phyloP scores from a whole-genome alignment of 73 alveolate species.

The Paramecium bursaria region DNA sequence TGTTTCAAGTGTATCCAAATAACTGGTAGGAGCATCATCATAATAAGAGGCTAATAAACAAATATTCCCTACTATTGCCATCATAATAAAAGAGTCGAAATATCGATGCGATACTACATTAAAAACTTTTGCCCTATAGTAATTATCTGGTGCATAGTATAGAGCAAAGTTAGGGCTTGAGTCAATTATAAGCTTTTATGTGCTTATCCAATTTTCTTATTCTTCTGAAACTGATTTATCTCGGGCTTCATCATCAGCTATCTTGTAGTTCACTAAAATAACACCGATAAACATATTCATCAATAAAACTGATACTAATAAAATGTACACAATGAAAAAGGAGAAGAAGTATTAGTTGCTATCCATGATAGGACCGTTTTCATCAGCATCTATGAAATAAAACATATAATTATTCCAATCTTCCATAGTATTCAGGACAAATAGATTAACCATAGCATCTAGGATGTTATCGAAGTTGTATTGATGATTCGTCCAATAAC shows the following conservation, averaged over 20 bases:
- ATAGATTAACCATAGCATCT: constrained; percentile 88
- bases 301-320: constrained; percentile 87
- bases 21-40: constrained; percentile 77
- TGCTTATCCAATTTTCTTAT: constrained; percentile 79
- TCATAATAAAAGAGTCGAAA: constrained; percentile 85
- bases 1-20: constrained; percentile 64
- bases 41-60: constrained; percentile 79
- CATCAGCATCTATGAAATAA: constrained; percentile 79
- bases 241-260: constrained; percentile 79
- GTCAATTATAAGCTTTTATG: constrained; percentile 63
- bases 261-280: constrained; percentile 87
- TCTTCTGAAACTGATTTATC: constrained; percentile 62
- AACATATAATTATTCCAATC: constrained; percentile 96
- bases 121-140: constrained; percentile 55
- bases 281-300: constrained; percentile 94
- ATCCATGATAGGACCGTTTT: constrained; percentile 80
- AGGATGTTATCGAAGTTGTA: constrained; percentile 91
- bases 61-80: constrained; percentile 79
- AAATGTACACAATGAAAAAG: constrained; percentile 85
- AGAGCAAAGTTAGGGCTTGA: constrained; percentile 76
- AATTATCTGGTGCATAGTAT: constrained; percentile 65
- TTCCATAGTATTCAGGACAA: constrained; percentile 90
- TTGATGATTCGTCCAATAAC: constrained; percentile 78
- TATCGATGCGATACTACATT: constrained; percentile 50
- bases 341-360: too few species aligned